Evolutionary conservation across 176 grass and related monocot genomes (phyloP).

Genomic region (Oropetium thomaeum): DNA sequence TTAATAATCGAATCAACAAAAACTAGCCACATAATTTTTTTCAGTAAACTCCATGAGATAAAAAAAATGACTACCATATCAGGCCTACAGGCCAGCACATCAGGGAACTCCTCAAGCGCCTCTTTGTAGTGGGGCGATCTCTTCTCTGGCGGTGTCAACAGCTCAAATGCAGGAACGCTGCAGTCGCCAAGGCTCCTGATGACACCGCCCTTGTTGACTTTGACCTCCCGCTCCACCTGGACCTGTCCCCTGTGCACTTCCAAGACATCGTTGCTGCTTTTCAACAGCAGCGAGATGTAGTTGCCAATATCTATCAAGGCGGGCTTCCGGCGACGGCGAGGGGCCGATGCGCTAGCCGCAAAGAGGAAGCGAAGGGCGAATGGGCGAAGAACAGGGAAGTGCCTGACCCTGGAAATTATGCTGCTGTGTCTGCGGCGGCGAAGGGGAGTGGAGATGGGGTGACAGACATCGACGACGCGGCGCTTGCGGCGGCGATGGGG

Average conservation of each 20-base stretch:
- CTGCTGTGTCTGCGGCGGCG: background rate
- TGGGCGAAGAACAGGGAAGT: conserved; percentile 21
- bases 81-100: no score
- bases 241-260: background rate
- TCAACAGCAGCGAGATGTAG: background rate
- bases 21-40: no score
- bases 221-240: conserved; percentile 8
- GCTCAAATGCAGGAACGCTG: background rate
- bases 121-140: no score
- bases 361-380: conserved; percentile 32
- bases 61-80: no score
- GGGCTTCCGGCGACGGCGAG: conserved; percentile 14
- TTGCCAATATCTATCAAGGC: conserved; percentile 36
- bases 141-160: no score
- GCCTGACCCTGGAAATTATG: background rate
- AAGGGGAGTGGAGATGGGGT: background rate
- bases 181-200: background rate
- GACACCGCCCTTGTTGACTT: background rate
- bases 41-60: no score
- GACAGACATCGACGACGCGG: background rate
- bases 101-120: no score
- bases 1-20: no score
- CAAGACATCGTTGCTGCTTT: conserved; percentile 11
- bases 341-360: background rate
- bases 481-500: conserved; percentile 9